Conservation (phyloP, 2,329 filamentous ascomycete species). For the Monilinia aucupariae region DNA sequence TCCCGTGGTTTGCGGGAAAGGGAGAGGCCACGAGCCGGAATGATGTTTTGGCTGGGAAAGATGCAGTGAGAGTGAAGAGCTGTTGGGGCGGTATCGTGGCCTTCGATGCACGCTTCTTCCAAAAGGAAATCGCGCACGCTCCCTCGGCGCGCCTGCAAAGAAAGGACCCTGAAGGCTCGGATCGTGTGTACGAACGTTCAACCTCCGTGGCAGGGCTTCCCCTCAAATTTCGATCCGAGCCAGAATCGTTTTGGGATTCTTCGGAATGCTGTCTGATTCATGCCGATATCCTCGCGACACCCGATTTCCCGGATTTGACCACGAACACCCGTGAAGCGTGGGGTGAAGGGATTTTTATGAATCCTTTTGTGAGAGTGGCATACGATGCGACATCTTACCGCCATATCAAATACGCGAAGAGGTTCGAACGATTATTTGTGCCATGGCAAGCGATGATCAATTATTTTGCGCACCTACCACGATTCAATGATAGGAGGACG, state of each 20-base stretch:
- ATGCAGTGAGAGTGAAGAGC: slow-evolving; percentile 63
- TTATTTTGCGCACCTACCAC: slow-evolving; percentile 50
- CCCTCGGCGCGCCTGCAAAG: background rate
- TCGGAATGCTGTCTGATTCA: slow-evolving; percentile 60
- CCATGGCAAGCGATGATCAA: slow-evolving; percentile 55
- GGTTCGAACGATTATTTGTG: slow-evolving; percentile 61
- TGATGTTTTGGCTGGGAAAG: slow-evolving; percentile 56
- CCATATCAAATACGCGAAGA: slow-evolving; percentile 54
- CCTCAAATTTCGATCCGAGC: slow-evolving; percentile 48
- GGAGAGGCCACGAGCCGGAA: slow-evolving; percentile 51
- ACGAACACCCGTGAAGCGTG: slow-evolving; percentile 26
- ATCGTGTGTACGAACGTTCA: slow-evolving; percentile 19
- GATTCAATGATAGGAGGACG: slow-evolving; percentile 53
- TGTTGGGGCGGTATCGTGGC: slow-evolving; percentile 77
- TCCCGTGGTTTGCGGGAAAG: slow-evolving; percentile 57
- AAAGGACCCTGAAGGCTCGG: background rate
- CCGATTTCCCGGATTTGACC: slow-evolving; percentile 16
- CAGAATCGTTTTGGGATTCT: slow-evolving; percentile 56
- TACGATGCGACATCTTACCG: slow-evolving; percentile 54
- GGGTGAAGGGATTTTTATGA: slow-evolving; percentile 61
- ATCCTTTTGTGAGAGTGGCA: slow-evolving; percentile 67
- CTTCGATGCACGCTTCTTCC: slow-evolving; percentile 57
- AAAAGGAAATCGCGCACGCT: slow-evolving; percentile 30
- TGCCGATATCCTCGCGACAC: slow-evolving; percentile 41
- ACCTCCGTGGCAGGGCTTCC: slow-evolving; percentile 19